Conservation (phyloP, 306 rosid genomes). For the Trichosanthes cucumerina region DNA sequence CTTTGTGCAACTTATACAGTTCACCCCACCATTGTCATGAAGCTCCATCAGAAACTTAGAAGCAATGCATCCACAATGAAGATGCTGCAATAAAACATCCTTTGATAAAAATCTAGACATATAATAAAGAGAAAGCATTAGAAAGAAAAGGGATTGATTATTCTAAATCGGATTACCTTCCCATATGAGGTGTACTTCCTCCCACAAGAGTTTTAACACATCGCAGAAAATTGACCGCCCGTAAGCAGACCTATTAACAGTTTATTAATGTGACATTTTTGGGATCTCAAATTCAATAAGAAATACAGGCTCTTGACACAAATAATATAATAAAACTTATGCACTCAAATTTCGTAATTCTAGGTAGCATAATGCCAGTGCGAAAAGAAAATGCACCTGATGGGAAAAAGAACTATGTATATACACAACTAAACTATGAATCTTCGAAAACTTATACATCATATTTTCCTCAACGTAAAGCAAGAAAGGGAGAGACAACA, state of each 20-base stretch:
- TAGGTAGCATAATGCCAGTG: too few species aligned
- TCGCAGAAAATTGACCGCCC: constrained; percentile 72
- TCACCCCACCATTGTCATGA: constrained; percentile 76
- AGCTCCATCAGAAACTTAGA: constrained; percentile 63
- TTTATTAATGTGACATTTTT: background rate
- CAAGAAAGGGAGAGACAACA: background rate
- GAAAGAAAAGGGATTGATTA: background rate
- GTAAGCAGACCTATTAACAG: constrained; percentile 55
- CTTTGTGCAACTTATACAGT: constrained; percentile 56
- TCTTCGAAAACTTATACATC: background rate
- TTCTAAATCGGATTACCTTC: constrained; percentile 41
- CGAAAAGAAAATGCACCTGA: too few species aligned
- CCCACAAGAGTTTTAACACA: constrained; percentile 85
- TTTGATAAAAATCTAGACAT: background rate
- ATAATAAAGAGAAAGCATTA: background rate
- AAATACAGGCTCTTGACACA: background rate
- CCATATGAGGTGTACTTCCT: constrained; percentile 69
- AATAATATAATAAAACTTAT: too few species aligned
- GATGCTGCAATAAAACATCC: constrained; percentile 41
- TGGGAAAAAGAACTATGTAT: too few species aligned
- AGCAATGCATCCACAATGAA: constrained; percentile 91
- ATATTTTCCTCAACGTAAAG: background rate
- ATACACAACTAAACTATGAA: background rate
- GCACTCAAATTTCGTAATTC: too few species aligned
- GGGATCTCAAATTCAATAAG: background rate